A percentile compares a stretch with the other conserved stretches of the same genome.
phyloP scores from a whole-genome alignment of 345 rosid genomes.

The Hypericum androsaemum region DNA sequence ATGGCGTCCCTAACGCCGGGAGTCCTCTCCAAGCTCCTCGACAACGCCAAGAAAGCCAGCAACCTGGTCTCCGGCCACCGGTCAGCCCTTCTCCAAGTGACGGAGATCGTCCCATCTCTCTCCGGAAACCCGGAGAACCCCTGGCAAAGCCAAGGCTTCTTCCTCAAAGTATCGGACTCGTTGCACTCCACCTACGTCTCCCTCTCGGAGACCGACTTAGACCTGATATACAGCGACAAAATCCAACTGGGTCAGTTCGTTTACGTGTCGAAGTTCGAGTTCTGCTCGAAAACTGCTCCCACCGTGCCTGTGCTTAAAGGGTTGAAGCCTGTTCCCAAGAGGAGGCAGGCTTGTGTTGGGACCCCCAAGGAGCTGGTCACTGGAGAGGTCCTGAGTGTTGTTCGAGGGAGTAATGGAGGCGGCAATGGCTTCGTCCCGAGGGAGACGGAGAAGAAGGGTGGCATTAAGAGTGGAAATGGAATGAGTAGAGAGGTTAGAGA shows the following conservation, averaged over 20 bases:
- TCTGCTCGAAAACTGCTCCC: slow-evolving; percentile 12
- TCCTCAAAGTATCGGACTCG: slow-evolving; percentile 47
- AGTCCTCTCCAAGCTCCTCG: slow-evolving; percentile 37
- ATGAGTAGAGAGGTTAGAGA: neutral
- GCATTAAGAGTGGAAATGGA: no score
- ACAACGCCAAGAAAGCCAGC: slow-evolving; percentile 22
- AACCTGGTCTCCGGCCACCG: slow-evolving; percentile 25
- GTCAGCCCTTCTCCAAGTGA: slow-evolving; percentile 39
- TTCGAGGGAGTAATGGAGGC: no score
- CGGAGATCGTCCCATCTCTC: slow-evolving; percentile 40
- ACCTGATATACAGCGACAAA: slow-evolving; percentile 37
- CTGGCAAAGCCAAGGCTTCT: slow-evolving; percentile 40
- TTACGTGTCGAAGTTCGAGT: slow-evolving; percentile 30
- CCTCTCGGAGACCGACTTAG: slow-evolving; percentile 26
- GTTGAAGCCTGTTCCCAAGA: slow-evolving; percentile 31
- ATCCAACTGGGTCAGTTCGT: slow-evolving; percentile 46
- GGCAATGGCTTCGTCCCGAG: no score
- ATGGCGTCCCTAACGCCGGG: slow-evolving; percentile 48
- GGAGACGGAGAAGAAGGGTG: no score
- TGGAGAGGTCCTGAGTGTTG: no score
- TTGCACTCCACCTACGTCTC: slow-evolving; percentile 42
- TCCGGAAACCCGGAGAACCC: slow-evolving; percentile 23
- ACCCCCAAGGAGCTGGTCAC: slow-evolving; percentile 32
- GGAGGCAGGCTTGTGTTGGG: slow-evolving; percentile 35
- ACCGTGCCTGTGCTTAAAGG: slow-evolving; percentile 44